Conservation (phyloP, 1,284 basidiomycete genomes). For the Tranzscheliella williamsii region DNA sequence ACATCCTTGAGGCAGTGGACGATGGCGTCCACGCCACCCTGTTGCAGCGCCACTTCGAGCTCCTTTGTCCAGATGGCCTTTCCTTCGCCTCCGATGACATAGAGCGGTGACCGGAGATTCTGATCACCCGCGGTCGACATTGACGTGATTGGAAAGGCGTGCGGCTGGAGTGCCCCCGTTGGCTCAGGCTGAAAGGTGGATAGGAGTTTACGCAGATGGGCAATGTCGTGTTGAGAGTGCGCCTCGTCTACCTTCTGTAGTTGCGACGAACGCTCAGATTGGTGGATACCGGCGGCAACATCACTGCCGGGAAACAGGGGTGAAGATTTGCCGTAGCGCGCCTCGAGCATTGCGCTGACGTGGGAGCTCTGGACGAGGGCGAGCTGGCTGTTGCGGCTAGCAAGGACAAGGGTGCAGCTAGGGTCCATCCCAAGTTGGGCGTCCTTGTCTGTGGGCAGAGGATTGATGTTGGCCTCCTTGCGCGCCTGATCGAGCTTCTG, state of each 20-base stretch:
- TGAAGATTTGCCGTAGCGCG: constrained; percentile 45
- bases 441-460: constrained; percentile 32
- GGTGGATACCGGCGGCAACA: neutral
- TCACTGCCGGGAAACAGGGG: constrained; percentile 36
- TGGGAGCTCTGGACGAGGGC: constrained; percentile 51
- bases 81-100: constrained; percentile 64
- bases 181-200: constrained; percentile 6
- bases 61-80: constrained; percentile 95
- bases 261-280: neutral
- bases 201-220: constrained; percentile 17
- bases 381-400: constrained; percentile 51
- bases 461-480: constrained; percentile 51
- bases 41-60: constrained; percentile 79
- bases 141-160: constrained; percentile 67
- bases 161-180: constrained; percentile 17
- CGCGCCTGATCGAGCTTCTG: constrained; percentile 37
- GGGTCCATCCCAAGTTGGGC: constrained; percentile 42
- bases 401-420: constrained; percentile 48
- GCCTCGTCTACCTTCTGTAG: constrained; percentile 18
- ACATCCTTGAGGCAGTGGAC: constrained; percentile 94
- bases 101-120: constrained; percentile 72
- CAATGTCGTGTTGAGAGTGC: constrained; percentile 20
- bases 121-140: constrained; percentile 91
- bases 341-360: constrained; percentile 52
- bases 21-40: constrained; percentile 81